Base-by-base conservation (phyloP, 192 early-diverging fungal genomes). In the Linnemannia elongata region DNA sequence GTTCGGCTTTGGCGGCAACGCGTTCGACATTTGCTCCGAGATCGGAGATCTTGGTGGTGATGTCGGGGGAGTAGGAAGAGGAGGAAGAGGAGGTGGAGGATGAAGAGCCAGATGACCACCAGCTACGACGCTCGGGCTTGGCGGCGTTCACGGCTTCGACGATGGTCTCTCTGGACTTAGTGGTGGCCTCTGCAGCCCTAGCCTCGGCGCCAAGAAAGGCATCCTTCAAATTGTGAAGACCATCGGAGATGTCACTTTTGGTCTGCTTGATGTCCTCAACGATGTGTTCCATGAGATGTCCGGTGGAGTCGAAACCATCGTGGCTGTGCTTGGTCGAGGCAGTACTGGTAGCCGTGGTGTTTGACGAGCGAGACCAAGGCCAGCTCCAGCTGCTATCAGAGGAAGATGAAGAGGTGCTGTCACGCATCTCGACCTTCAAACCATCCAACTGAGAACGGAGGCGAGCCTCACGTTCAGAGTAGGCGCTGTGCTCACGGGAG, bases 211-310 rank as follows among this genome's bases (percentile, higher is more conserved):
- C 74, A 17, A 82, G 75, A 35, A 82, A 69, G 4, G 74, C 17
- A 10, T 82, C 74, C 75, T 82, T 82, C 74, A 82, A 55, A 13
- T 47, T 66, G 12, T 42, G 39, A 7, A 82, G 44, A 24, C 80
- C 80, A 13, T 47, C 74, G 38, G 75, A 44, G 38, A 82, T 15
- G 30, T 82, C 74, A 17, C 63, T 69, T 54, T 82, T 82, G 75
- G 80, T 82, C 41, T 82, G 80, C 49, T 75, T 74, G 35, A 76
- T 82, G 36, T 82, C 80, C 75, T 82, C 80, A 15, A 41, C 80
- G 60, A 76, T 76, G 69, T 82, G 80, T 8, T 82, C 74, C 74
- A 82, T 30, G n/a, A 76, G 74, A n/a, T 82, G 69, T 3, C 52
- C 80, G 20, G 80, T 72, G 27, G 30, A 71, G 49, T 82, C 80